Evolutionary conservation across 2,329 filamentous ascomycete genomes (phyloP).

Genomic region (Gaeumannomyces sp.): DNA sequence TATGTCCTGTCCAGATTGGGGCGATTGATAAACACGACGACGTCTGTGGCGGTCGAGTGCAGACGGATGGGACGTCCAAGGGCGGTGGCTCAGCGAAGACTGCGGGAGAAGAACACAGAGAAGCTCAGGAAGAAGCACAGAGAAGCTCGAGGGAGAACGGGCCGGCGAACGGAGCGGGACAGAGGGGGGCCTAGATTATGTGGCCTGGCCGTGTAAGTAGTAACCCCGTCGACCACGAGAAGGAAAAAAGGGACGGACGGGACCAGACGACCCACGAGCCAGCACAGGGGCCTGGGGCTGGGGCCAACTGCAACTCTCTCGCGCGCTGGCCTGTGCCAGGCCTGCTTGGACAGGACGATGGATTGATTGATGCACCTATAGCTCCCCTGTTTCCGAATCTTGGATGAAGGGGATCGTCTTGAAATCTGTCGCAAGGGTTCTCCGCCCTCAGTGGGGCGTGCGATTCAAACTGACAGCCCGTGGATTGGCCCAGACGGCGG

Average conservation of each 20-base stretch:
- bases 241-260: neutral
- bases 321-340: neutral
- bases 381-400: constrained; percentile 6
- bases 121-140: neutral
- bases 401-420: constrained; percentile 10
- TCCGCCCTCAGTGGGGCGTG: constrained; percentile 6
- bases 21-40: neutral
- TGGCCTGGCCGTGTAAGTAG: too few species aligned
- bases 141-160: neutral
- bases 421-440: constrained; percentile 11
- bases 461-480: neutral
- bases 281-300: too few species aligned
- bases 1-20: neutral
- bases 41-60: neutral
- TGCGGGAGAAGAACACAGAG: neutral
- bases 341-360: neutral
- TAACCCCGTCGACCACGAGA: neutral
- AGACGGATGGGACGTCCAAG: neutral
- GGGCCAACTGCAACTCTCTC: too few species aligned
- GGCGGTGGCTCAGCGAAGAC: neutral
- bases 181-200: neutral
- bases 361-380: neutral
- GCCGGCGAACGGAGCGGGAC: neutral
- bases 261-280: neutral
- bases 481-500: neutral